These are phyloP conservation scores for Aspergillus biplanus DNA, from an alignment of 495 filamentous ascomycete genomes.

Conservation along the genomic window DNA sequence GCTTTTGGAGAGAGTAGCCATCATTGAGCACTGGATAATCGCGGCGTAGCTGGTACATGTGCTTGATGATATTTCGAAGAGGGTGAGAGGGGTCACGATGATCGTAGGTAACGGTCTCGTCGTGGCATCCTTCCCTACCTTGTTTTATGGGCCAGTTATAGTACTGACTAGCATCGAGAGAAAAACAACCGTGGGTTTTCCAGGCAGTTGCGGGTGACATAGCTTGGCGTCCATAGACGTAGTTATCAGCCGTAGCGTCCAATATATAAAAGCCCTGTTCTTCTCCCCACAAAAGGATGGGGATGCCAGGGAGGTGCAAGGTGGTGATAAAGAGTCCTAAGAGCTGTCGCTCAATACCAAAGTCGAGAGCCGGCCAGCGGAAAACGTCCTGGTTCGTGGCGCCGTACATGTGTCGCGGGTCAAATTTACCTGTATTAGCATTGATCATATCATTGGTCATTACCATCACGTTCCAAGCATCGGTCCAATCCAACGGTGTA, in stretches of 20 bases:
- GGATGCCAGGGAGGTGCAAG: conserved; percentile 67
- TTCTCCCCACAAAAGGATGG: conserved; percentile 68
- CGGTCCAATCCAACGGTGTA: conserved; percentile 62
- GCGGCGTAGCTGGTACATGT: conserved; percentile 66
- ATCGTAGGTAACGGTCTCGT: conserved; percentile 61
- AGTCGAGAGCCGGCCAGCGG: conserved; percentile 69
- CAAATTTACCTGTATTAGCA: conserved; percentile 66
- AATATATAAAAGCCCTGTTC: conserved; percentile 72
- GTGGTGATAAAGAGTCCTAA: conserved; percentile 68
- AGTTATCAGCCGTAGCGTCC: conserved; percentile 69
- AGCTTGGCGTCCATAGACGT: conserved; percentile 70
- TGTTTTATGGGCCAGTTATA: conserved; percentile 61
- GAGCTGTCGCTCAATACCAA: conserved; percentile 64
- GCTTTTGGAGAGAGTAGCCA: conserved; percentile 61
- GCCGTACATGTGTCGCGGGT: conserved; percentile 73
- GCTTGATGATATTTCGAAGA: conserved; percentile 67
- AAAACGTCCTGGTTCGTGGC: conserved; percentile 76
- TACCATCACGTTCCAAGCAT: conserved; percentile 64
- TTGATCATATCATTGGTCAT: conserved; percentile 68
- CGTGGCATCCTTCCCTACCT: conserved; percentile 60
- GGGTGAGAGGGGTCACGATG: conserved; percentile 73
- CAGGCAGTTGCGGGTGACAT: conserved; percentile 70
- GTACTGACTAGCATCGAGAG: conserved; percentile 58
- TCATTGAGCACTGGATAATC: conserved; percentile 65
- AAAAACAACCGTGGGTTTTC: conserved; percentile 72